Evolutionary conservation across 371 early-diverging fungal species (phyloP).

Genomic region (Batrachochytrium dendrobatidis): DNA sequence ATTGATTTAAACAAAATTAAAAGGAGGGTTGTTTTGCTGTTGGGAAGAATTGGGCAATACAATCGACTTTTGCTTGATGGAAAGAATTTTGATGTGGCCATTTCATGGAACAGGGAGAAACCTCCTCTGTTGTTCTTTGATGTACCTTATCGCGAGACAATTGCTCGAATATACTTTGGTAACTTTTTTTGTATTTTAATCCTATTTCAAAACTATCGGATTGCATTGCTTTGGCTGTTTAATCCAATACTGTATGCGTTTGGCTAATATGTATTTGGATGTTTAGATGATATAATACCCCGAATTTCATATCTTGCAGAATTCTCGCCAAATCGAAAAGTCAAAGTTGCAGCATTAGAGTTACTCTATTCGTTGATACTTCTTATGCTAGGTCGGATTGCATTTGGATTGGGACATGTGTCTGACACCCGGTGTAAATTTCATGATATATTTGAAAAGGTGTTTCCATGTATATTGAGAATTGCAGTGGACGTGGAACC

Average conservation of each 20-base stretch:
- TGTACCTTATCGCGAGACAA: constrained; percentile 61
- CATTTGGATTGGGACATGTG: constrained; percentile 14
- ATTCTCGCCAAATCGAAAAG: constrained; percentile 62
- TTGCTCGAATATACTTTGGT: constrained; percentile 59
- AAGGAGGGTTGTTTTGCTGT: constrained; percentile 50
- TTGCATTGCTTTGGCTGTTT: too few species aligned
- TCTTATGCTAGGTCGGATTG: constrained; percentile 65
- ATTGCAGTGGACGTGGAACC: constrained; percentile 67
- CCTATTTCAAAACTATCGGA: too few species aligned
- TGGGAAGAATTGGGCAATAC: constrained; percentile 60
- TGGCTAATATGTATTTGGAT: background rate
- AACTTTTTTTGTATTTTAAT: constrained; percentile 37
- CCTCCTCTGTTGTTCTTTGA: constrained; percentile 36
- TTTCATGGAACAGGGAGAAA: constrained; percentile 28
- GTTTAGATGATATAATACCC: constrained; percentile 65
- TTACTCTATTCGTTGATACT: constrained; percentile 63
- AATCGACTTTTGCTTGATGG: constrained; percentile 47
- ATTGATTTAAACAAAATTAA: constrained; percentile 40
- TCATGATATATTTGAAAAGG: constrained; percentile 48
- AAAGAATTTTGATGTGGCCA: constrained; percentile 2
- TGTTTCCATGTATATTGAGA: constrained; percentile 64
- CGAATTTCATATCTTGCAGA: constrained; percentile 68
- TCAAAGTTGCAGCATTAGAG: constrained; percentile 70
- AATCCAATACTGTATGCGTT: too few species aligned
- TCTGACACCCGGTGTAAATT: constrained; percentile 27